Conservation (phyloP, 805 yeast species). For the Pichia sporocuriosa region DNA sequence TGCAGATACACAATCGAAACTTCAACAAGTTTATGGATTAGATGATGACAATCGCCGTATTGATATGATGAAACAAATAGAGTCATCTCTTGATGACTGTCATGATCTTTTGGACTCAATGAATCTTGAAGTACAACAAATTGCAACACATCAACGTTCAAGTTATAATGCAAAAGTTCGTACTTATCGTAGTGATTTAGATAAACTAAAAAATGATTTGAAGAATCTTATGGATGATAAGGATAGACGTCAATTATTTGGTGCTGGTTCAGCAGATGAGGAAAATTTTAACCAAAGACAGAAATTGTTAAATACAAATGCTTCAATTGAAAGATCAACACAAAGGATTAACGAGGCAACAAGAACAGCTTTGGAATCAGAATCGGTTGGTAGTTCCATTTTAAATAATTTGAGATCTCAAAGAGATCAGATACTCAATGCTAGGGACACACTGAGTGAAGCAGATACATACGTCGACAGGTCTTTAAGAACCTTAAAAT, state of each 20-base stretch:
- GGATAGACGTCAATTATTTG: constrained; percentile 64
- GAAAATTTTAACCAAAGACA: constrained; percentile 64
- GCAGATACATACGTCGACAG: constrained; percentile 93
- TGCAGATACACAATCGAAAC: constrained; percentile 62
- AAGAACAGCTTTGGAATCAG: constrained; percentile 88
- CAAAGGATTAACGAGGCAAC: constrained; percentile 84
- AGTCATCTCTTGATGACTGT: constrained; percentile 70
- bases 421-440: constrained; percentile 82
- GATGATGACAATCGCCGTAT: constrained; percentile 43
- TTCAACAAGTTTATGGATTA: constrained; percentile 46
- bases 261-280: constrained; percentile 28
- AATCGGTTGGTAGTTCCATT: constrained; percentile 83
- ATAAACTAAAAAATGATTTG: constrained; percentile 48
- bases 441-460: constrained; percentile 78
- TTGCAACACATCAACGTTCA: constrained; percentile 70
- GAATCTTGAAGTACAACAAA: constrained; percentile 76
- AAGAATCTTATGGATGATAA: constrained; percentile 58
- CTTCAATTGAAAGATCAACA: constrained; percentile 72
- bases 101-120: constrained; percentile 79
- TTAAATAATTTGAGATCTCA: constrained; percentile 85
- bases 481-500: constrained; percentile 74
- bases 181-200: constrained; percentile 55
- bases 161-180: constrained; percentile 70
- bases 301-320: constrained; percentile 68
- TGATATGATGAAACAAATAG: constrained; percentile 51